These are phyloP conservation scores for Daldinia bambusicola DNA, from an alignment of 495 filamentous ascomycete genomes.

Conservation along the genomic window DNA sequence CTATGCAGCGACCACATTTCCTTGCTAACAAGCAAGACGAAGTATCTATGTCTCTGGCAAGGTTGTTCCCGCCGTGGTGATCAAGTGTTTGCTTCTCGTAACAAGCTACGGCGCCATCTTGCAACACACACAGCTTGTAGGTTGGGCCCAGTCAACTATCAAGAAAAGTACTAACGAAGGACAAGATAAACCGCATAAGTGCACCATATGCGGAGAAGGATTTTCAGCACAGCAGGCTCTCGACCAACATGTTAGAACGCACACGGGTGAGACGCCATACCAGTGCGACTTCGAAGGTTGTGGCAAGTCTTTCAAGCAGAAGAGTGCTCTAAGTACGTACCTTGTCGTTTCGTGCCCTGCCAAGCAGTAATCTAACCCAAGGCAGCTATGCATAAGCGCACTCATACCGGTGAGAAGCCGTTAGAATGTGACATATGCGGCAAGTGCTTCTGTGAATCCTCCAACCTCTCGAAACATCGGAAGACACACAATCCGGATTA, in stretches of 20 bases:
- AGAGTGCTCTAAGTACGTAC: conserved; percentile 63
- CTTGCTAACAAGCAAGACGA: conserved; percentile 52
- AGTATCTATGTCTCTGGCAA: conserved; percentile 59
- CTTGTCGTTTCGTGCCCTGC: background rate
- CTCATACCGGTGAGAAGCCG: conserved; percentile 64
- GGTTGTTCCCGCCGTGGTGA: conserved; percentile 56
- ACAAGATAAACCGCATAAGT: conserved; percentile 67
- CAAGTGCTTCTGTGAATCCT: conserved; percentile 64
- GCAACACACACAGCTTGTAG: conserved; percentile 71
- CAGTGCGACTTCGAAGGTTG: conserved; percentile 62
- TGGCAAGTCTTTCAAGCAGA: conserved; percentile 65
- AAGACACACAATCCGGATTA: conserved; percentile 62
- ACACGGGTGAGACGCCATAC: conserved; percentile 70
- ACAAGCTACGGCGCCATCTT: conserved; percentile 71
- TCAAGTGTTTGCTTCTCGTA: conserved; percentile 56
- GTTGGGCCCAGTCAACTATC: conserved; percentile 36
- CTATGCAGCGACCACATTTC: conserved; percentile 54
- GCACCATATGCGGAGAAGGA: conserved; percentile 61
- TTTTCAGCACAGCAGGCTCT: conserved; percentile 70
- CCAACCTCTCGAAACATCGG: conserved; percentile 65
- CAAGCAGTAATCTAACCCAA: conserved; percentile 30
- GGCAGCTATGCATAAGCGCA: conserved; percentile 66
- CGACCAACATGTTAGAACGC: conserved; percentile 68
- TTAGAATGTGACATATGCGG: conserved; percentile 60
- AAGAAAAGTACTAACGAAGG: conserved; percentile 20